Percentiles rank a stretch among this genome's conserved stretches.
Conservation (phyloP, 1,284 basidiomycete species). For the Athelia sp. region DNA sequence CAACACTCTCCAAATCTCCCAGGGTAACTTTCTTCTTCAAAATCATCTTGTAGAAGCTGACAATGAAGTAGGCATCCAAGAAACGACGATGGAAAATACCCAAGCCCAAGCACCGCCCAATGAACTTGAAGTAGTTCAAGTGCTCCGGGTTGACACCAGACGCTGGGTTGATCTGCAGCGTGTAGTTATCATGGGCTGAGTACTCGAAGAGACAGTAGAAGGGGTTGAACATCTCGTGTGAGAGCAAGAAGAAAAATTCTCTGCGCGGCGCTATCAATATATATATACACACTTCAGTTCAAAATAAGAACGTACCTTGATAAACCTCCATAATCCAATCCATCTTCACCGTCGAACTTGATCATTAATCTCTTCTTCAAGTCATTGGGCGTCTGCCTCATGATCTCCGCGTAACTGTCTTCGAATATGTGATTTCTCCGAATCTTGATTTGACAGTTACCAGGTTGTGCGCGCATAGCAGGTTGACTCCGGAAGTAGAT, state of each 20-base stretch:
- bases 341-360: conserved; percentile 96
- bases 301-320: conserved; percentile 54
- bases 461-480: conserved; percentile 81
- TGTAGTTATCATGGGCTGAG: conserved; percentile 96
- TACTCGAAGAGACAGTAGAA: conserved; percentile 98
- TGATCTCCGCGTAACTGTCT: conserved; percentile 94
- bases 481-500: conserved; percentile 97
- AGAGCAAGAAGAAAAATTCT: conserved; percentile 86
- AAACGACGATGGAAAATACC: conserved; percentile 96
- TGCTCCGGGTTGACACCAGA: conserved; percentile 96
- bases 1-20: conserved; percentile 83
- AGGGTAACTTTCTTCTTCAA: conserved; percentile 86
- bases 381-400: conserved; percentile 91
- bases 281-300: not conserved
- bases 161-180: conserved; percentile 92
- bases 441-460: conserved; percentile 94
- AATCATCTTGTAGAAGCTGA: conserved; percentile 98
- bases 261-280: conserved; percentile 25
- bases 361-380: conserved; percentile 96
- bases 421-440: conserved; percentile 93
- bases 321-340: conserved; percentile 91
- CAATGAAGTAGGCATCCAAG: conserved; percentile 95
- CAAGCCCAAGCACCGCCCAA: conserved; percentile 86
- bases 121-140: conserved; percentile 97
- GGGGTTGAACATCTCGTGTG: conserved; percentile 94